Conservation (phyloP, 2,329 filamentous ascomycete species). For the Fusarium armeniacum region DNA sequence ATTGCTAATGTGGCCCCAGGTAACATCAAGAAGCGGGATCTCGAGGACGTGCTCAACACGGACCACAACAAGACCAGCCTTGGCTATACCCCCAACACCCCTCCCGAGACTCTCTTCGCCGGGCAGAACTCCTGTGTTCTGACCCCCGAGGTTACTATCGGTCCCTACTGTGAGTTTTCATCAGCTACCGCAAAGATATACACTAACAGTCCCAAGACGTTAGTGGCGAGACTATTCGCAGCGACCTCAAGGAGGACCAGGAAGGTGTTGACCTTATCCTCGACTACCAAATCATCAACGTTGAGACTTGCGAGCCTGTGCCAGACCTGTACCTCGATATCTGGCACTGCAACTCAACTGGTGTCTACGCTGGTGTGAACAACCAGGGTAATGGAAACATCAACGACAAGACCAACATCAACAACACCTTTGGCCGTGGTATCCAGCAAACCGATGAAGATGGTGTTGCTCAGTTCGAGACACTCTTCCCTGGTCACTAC, state of each 20-base stretch:
- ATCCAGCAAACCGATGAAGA: constrained; percentile 58
- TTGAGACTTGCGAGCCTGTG: constrained; percentile 60
- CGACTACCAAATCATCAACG: constrained; percentile 62
- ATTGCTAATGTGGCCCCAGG: background rate
- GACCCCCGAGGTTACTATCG: constrained; percentile 64
- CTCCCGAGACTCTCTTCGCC: constrained; percentile 54
- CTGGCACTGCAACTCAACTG: constrained; percentile 64
- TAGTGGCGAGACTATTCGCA: constrained; percentile 52
- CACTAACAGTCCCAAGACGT: constrained; percentile 39
- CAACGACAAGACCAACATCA: constrained; percentile 50
- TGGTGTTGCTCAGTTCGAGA: constrained; percentile 60
- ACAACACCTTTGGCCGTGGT: constrained; percentile 54
- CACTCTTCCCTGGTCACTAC: constrained; percentile 63
- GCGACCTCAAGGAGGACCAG: constrained; percentile 59
- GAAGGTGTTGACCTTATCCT: constrained; percentile 58
- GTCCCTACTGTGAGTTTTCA: constrained; percentile 56
- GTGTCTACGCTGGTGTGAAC: constrained; percentile 61
- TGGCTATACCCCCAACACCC: constrained; percentile 52
- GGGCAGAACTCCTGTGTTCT: constrained; percentile 61
- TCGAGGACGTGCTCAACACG: constrained; percentile 53
- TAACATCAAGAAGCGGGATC: constrained; percentile 51
- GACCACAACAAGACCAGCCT: constrained; percentile 56
- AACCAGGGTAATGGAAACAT: constrained; percentile 61
- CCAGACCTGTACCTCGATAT: constrained; percentile 60
- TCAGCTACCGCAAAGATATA: fast-evolving